Base-by-base conservation (phyloP, 129 eudicot genomes). In the Rutidosis leptorrhynchoides region DNA sequence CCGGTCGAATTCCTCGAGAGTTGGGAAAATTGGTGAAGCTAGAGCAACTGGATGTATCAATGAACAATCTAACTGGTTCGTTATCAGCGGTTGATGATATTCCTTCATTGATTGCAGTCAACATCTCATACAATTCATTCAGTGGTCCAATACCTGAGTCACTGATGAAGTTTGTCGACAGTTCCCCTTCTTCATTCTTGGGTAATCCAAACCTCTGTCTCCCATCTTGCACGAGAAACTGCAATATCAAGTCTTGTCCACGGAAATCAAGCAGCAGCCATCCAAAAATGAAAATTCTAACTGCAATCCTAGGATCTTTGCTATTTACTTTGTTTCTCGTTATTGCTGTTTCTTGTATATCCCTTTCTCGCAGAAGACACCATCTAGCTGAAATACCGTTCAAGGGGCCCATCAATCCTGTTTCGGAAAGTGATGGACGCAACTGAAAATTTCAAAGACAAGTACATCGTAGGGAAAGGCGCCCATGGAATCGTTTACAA, bases 401-500 rank as follows among this genome's bases (percentile, higher is more conserved):
- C n/a, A n/a, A 62, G 84, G 80, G 73, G 96, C 84, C 22, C 71
- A 81, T 46, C n/a, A n/a, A 68, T 76, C 12, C 62, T 84, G 61
- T 79, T 82, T 45, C 71, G 68, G 9, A 80, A 77, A 73, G 70
- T 87, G 49, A 73, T 87, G 81, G 80, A 56, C 69, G 95, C 86
- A 35, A 87, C 97, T 0, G 97, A 82, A 63, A 81, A 82, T 56
- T 79, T 90, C 22, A 74, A 81, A 27, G 93, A 83, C 30, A 78
- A 48, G 80, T 82, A 82, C 61, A 69, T 90, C 59, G 71, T 87
- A 5, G 97, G 97, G 77, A 83, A 79, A 61, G 95, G 97, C 59
- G 87, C 93, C 12, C 97, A 90, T 67, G 97, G 95, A 67, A 86
- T 82, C 0, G 95, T 90, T 8, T 90, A 90, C 40, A 90, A 82